Evolutionary conservation across 2,329 filamentous ascomycete species (phyloP).

Genomic region (Hansfordia pulvinata): DNA sequence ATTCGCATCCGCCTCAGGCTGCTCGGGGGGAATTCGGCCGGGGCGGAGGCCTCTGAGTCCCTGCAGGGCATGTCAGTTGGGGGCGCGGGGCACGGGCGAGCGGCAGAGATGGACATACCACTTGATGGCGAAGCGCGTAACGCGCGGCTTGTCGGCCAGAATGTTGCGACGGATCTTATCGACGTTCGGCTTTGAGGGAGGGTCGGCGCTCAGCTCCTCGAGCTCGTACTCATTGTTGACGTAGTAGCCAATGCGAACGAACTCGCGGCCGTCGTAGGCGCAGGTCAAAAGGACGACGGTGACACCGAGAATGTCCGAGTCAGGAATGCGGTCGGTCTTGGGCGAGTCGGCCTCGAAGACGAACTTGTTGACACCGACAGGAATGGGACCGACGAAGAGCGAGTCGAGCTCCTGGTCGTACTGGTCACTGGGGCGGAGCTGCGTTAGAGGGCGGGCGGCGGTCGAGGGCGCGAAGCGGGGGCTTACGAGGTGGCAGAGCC

Average conservation of each 20-base stretch:
- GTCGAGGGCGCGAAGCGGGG: slow-evolving; percentile 4
- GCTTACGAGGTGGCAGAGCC: slow-evolving; percentile 92
- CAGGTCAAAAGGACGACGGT: slow-evolving; percentile 95
- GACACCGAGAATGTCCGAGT: slow-evolving; percentile 89
- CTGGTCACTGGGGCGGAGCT: slow-evolving; percentile 51
- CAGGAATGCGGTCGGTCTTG: slow-evolving; percentile 79
- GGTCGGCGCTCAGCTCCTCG: slow-evolving; percentile 77
- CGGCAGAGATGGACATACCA: slow-evolving; percentile 48
- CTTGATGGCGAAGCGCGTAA: slow-evolving; percentile 96
- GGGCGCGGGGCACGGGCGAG: background rate
- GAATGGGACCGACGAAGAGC: slow-evolving; percentile 92
- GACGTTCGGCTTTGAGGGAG: slow-evolving; percentile 81
- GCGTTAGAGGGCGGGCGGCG: slow-evolving; percentile 10
- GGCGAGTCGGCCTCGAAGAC: slow-evolving; percentile 92
- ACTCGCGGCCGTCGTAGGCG: slow-evolving; percentile 91
- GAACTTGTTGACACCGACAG: slow-evolving; percentile 97
- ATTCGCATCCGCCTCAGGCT: slow-evolving; percentile 81
- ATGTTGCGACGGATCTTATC: slow-evolving; percentile 89
- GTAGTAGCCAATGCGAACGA: slow-evolving; percentile 96
- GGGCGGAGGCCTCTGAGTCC: slow-evolving; percentile 96
- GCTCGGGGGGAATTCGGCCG: slow-evolving; percentile 94
- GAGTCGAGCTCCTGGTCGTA: slow-evolving; percentile 98
- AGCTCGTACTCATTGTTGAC: slow-evolving; percentile 99
- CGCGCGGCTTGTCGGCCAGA: slow-evolving; percentile 90
- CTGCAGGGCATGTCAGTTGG: slow-evolving; percentile 29